These are phyloP conservation scores for Endothia cerciana DNA, from an alignment of 2,329 filamentous ascomycete species.

Conservation along the genomic window DNA sequence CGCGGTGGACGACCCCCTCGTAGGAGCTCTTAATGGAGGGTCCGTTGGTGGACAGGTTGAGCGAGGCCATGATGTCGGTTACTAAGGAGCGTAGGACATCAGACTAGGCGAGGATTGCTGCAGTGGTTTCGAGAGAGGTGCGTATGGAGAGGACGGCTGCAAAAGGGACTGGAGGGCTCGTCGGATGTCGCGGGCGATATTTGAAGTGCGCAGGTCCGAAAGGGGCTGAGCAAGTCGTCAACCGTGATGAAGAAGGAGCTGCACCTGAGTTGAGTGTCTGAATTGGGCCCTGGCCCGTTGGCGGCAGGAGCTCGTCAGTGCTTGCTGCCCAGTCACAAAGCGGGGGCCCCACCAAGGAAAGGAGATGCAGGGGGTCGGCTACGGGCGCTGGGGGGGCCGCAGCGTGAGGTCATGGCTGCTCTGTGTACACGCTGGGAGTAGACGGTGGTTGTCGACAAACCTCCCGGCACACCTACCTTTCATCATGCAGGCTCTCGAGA, in stretches of 20 bases:
- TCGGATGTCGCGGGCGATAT: slow-evolving; percentile 9
- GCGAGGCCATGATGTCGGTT: slow-evolving; percentile 67
- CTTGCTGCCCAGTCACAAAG: slow-evolving; percentile 22
- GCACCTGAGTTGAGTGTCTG: slow-evolving; percentile 1
- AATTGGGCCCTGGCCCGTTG: slow-evolving; percentile 14
- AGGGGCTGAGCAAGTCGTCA: slow-evolving; percentile 28
- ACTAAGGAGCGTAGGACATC: slow-evolving; percentile 26
- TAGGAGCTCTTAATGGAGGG: slow-evolving; percentile 85
- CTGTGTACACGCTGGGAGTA: not conserved
- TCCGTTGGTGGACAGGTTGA: slow-evolving; percentile 79
- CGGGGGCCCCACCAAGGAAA: slow-evolving; percentile 27
- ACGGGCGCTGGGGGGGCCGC: slow-evolving; percentile 25
- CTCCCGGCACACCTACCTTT: too few species aligned
- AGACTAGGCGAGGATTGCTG: slow-evolving; percentile 17
- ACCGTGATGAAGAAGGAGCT: slow-evolving; percentile 27
- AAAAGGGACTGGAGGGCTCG: not conserved
- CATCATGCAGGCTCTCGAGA: too few species aligned
- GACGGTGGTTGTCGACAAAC: too few species aligned
- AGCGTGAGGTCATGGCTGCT: slow-evolving; percentile 25
- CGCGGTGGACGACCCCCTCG: slow-evolving; percentile 59
- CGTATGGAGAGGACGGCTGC: slow-evolving; percentile 18
- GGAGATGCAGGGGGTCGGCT: slow-evolving; percentile 20
- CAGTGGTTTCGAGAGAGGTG: not conserved
- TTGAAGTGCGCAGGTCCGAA: slow-evolving; percentile 11
- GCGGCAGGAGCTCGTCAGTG: slow-evolving; percentile 23